A percentile compares a stretch with the other conserved stretches of the same genome.
phyloP scores from a whole-genome alignment of 1,284 basidiomycete genomes.

The Singerocomus inundabilis region DNA sequence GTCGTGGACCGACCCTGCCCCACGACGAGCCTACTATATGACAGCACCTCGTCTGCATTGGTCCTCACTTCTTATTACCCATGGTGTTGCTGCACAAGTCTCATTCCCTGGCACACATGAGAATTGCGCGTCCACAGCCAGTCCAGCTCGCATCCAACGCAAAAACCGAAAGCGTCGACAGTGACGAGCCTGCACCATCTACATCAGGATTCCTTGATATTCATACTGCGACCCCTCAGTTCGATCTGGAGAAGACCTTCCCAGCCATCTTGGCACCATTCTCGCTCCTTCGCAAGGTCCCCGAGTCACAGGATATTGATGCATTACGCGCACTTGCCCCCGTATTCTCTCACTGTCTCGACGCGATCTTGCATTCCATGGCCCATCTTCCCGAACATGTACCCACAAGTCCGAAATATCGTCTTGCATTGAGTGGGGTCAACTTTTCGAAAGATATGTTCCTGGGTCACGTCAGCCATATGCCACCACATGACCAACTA shows the following conservation, averaged over 20 bases:
- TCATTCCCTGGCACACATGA: slow-evolving; percentile 13
- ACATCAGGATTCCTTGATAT: slow-evolving; percentile 2
- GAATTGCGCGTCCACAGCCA: background rate
- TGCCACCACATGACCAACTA: slow-evolving; percentile 8
- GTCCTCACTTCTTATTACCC: background rate
- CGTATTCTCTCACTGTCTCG: slow-evolving; percentile 25
- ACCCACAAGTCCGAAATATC: slow-evolving; percentile 23
- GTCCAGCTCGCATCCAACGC: background rate
- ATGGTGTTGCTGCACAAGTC: slow-evolving; percentile 14
- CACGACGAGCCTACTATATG: slow-evolving; percentile 5
- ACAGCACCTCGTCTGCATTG: background rate
- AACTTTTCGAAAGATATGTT: slow-evolving; percentile 28
- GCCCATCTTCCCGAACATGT: slow-evolving; percentile 21
- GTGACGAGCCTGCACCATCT: slow-evolving; percentile 14
- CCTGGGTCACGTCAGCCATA: slow-evolving; percentile 20
- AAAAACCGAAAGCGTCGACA: slow-evolving; percentile 16
- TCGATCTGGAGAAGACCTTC: slow-evolving; percentile 34
- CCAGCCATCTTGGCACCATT: slow-evolving; percentile 31
- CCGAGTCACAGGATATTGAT: slow-evolving; percentile 25
- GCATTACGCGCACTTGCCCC: slow-evolving; percentile 29
- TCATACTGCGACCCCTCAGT: slow-evolving; percentile 6
- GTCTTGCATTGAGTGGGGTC: slow-evolving; percentile 22
- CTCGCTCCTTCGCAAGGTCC: slow-evolving; percentile 22
- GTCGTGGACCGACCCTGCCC: slow-evolving; percentile 4
- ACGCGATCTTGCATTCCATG: slow-evolving; percentile 31